Base-by-base conservation (phyloP, 2,329 filamentous ascomycete genomes). In the Pseudogymnoascus sp. region DNA sequence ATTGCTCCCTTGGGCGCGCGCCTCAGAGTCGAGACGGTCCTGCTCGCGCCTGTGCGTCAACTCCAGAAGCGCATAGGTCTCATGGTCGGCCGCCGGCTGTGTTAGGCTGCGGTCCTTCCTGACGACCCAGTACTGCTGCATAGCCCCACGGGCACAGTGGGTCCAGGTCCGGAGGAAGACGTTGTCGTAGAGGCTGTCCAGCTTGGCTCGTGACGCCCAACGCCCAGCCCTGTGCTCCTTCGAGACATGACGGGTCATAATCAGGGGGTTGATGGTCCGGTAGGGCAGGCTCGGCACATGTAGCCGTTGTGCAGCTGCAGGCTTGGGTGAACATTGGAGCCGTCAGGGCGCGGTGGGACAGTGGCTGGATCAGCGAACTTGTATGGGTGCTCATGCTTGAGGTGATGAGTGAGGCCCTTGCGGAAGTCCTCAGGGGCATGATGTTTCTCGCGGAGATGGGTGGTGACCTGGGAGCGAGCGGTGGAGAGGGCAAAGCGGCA, bases 81-180 rank as follows among this genome's bases (percentile, higher is more conserved):
- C 36, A 12, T 3, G 11, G 4, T 37, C 12, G 14, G 36, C 36
- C 36, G 6, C 12, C 36, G 12, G 36, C 36, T 12, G 36, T 4
- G 14, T 37, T 12, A 37, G 5, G 36, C 36, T 37, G 2, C 36
- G 4, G 36, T 37, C n/a, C 36, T 12, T 60, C 50, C 64, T 56
- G 62, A 61, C 36, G 50, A 38, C 50, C 56, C 59, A 64, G 59
- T 65, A 62, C 62, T 65, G 31, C 21, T 37, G 25, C 64, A 50
- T 44, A 59, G 44, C 28, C 5, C 62, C 53, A 37, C 12, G 60
- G 28, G 40, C 63, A 44, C 10, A 60, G 59, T 10, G 62, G 59
- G 16, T 64, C 59, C 18, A 46, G 40, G 59, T 59, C 59, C 12
- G 7, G 44, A 28, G 44, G 28, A 37, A 38, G 62, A 62, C 59